A percentile compares a stretch with the other conserved stretches of the same genome.
These are phyloP conservation scores for Musa itinerans DNA, from an alignment of 176 grass and related monocot species.

Conservation along the genomic window DNA sequence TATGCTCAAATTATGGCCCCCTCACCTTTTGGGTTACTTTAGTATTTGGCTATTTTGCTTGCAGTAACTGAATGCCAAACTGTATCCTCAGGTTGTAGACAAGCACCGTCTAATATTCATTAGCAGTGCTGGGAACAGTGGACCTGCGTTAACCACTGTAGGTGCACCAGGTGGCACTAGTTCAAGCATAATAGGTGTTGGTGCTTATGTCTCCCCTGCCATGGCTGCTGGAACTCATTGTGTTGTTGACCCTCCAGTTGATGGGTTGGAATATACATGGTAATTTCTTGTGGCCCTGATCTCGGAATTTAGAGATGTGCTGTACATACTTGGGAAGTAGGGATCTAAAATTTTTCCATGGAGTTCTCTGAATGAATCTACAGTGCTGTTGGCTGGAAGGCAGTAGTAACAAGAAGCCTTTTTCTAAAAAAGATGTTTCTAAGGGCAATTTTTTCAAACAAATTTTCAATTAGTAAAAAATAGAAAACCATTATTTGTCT, in stretches of 20 bases:
- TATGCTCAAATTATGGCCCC: not conserved
- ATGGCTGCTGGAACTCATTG: constrained; percentile 98
- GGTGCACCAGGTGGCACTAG: constrained; percentile 92
- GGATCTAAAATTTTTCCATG: not conserved
- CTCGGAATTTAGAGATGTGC: not conserved
- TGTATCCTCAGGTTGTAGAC: constrained; percentile 64
- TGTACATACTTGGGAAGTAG: not conserved
- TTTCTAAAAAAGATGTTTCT: no score
- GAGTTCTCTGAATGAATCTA: no score
- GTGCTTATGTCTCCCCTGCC: constrained; percentile 95
- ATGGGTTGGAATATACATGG: constrained; percentile 97
- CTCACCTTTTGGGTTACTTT: constrained; percentile 17
- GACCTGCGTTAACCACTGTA: constrained; percentile 86
- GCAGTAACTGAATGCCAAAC: constrained; percentile 18
- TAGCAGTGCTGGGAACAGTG: constrained; percentile 87
- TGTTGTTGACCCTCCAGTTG: constrained; percentile 67
- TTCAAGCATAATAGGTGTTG: constrained; percentile 93
- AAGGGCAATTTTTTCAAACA: no score
- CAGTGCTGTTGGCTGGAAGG: no score
- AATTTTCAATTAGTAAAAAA: no score
- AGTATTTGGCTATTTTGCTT: constrained; percentile 11
- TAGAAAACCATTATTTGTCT: no score
- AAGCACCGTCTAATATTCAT: constrained; percentile 92
- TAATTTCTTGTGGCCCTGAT: constrained; percentile 24
- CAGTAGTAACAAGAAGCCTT: no score